Base-by-base conservation (phyloP, 2,329 filamentous ascomycete species). In the Tolypocladium cylindrosporum region DNA sequence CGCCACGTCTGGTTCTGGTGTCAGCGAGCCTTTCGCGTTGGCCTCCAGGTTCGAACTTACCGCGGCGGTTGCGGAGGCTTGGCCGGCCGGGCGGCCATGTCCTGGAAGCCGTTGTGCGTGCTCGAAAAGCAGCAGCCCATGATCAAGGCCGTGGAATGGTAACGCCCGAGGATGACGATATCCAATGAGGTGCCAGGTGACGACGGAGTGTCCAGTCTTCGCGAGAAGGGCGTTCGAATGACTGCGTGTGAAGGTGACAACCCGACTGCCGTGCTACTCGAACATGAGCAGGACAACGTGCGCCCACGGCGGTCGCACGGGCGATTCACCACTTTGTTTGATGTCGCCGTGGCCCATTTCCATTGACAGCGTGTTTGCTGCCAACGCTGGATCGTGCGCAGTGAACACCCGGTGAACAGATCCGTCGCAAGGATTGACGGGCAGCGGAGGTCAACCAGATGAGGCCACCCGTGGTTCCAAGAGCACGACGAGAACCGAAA, bases 41-140 rank as follows among this genome's bases (percentile, higher is more conserved):
- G 39, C 9, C 13, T 42, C 14, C 2, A 7, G 1, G 7, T 41
- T n/a, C 39, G 24, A 11, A 54, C 57, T 24, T 54, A 57, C 56
- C 5, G 56, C 16, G 54, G 36, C 4, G 16, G 40, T n/a, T 51
- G 34, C 24, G 31, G 14, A n/a, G 16, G 27, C 4, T 43, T 19
- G 16, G 24, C 56, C 55, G 54, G 56, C 7, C 56, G 60, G 10
- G 60, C 57, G 19, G 50, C 42, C 57, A 61, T 58, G n/a, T 58
- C 58, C 48, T 59, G 61, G 51, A 59, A 58, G 24, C 57, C 59
- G 55, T 58, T 60, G 1, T 54, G 45, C 21, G 43, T 55, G 43
- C 61, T 59, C 40, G 27, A 55, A 14, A 56, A 52, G 16, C 61
- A 61, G 13, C 59, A 53, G 39, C 56, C 56, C 56, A 57, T 57